phyloP scores from a whole-genome alignment of 352 stramenopile genomes.

The Bremia lactucae region DNA sequence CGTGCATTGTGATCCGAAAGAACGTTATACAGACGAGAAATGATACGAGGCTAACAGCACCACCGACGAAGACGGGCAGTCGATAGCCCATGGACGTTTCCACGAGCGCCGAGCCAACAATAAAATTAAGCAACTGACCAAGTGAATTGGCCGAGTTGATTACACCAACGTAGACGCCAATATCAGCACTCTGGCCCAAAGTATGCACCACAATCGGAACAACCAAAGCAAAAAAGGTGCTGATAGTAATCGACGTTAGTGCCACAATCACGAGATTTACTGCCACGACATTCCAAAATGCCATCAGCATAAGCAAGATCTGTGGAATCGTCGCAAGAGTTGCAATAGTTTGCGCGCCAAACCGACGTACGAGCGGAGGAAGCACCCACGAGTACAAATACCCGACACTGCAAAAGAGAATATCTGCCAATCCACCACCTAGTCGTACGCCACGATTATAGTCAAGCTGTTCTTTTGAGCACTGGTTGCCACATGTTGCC shows the following conservation, averaged over 20 bases:
- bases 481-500: constrained; percentile 23
- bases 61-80: constrained; percentile 34
- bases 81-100: constrained; percentile 30
- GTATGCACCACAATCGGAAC: constrained; percentile 40
- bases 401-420: constrained; percentile 29
- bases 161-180: constrained; percentile 43
- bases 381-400: constrained; percentile 39
- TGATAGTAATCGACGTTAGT: constrained; percentile 31
- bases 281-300: constrained; percentile 24
- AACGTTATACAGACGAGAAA: constrained; percentile 24
- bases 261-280: constrained; percentile 29
- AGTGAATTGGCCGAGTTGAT: constrained; percentile 43
- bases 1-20: constrained; percentile 34
- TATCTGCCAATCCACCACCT: constrained; percentile 31
- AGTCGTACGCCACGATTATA: constrained; percentile 36
- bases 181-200: constrained; percentile 24
- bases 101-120: constrained; percentile 29
- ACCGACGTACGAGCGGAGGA: constrained; percentile 24
- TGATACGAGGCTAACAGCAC: constrained; percentile 22
- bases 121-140: constrained; percentile 46
- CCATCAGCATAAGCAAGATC: constrained; percentile 30
- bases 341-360: constrained; percentile 25
- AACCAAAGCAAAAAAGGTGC: constrained; percentile 34
- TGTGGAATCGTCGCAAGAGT: constrained; percentile 31
- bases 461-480: constrained; percentile 23